These are phyloP conservation scores for Cladosporium sp. DNA, from an alignment of 2,329 filamentous ascomycete species.

Conservation along the genomic window DNA sequence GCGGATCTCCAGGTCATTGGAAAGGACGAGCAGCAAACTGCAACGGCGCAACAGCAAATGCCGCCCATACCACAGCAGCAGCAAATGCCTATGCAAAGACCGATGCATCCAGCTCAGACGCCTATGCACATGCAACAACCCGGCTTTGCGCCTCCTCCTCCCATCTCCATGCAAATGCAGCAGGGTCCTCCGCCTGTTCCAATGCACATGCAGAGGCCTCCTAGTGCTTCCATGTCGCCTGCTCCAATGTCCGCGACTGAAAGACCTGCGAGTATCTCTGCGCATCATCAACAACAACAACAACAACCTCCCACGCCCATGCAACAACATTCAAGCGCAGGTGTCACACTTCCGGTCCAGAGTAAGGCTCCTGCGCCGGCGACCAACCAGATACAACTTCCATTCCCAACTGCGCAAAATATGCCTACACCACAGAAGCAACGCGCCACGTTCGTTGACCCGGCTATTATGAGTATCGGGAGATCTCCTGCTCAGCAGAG, in stretches of 20 bases:
- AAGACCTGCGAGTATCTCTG: background rate
- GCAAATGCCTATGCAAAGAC: background rate
- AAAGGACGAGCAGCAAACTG: background rate
- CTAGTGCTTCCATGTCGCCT: slow-evolving; percentile 10
- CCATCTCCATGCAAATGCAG: slow-evolving; percentile 15
- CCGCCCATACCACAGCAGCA: background rate
- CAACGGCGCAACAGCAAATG: background rate
- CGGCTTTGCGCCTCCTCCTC: background rate
- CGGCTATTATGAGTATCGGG: slow-evolving; percentile 71
- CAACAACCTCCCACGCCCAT: slow-evolving; percentile 8
- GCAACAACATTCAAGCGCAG: background rate
- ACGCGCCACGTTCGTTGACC: slow-evolving; percentile 63
- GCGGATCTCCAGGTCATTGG: slow-evolving; percentile 52
- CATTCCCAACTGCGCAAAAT: slow-evolving; percentile 4
- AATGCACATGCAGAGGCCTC: slow-evolving; percentile 14
- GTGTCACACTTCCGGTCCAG: background rate
- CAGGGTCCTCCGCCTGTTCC: slow-evolving; percentile 15
- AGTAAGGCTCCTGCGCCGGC: background rate
- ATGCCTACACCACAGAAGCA: slow-evolving; percentile 29
- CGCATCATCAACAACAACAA: slow-evolving; percentile 7
- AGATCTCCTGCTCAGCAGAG: slow-evolving; percentile 30
- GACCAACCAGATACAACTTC: slow-evolving; percentile 8
- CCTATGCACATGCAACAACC: slow-evolving; percentile 8
- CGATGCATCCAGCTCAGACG: slow-evolving; percentile 17
- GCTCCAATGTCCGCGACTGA: background rate